Evolutionary conservation across 2,329 filamentous ascomycete species (phyloP).

Genomic region (Verticillium isaacii): DNA sequence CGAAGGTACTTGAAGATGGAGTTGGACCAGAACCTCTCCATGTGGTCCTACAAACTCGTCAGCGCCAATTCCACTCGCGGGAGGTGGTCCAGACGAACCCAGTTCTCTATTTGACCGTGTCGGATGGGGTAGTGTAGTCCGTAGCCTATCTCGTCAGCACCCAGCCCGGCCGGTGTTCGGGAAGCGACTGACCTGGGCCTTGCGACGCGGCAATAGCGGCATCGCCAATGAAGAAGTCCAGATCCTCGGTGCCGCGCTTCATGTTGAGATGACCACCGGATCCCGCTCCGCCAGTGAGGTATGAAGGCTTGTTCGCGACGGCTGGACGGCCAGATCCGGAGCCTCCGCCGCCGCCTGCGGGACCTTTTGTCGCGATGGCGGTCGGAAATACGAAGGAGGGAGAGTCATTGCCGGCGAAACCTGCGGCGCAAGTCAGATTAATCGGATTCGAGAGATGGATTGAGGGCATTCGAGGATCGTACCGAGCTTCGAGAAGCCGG

Average conservation of each 20-base stretch:
- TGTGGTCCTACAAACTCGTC: conserved; percentile 68
- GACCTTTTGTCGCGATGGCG: conserved; percentile 91
- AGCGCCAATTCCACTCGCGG: conserved; percentile 12
- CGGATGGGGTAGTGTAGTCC: conserved; percentile 96
- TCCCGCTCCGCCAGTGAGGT: conserved; percentile 85
- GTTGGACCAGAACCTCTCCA: conserved; percentile 99
- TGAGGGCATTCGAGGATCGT: conserved; percentile 26
- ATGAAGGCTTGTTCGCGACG: conserved; percentile 92
- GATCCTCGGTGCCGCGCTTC: conserved; percentile 94
- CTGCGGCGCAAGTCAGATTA: conserved; percentile 39
- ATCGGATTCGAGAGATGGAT: conserved; percentile 8
- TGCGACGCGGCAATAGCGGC: conserved; percentile 81
- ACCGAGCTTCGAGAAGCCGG: conserved; percentile 99
- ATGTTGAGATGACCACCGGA: conserved; percentile 75
- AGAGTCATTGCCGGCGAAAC: conserved; percentile 98
- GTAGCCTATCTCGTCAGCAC: conserved; percentile 57
- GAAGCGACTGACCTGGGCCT: conserved; percentile 63
- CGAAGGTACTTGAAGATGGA: conserved; percentile 99
- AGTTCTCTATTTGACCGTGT: conserved; percentile 98
- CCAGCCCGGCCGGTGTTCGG: neutral
- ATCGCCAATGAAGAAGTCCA: conserved; percentile 98
- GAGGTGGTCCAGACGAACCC: conserved; percentile 54
- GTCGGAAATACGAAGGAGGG: conserved; percentile 99
- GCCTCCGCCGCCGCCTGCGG: conserved; percentile 63
- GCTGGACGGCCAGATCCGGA: conserved; percentile 84